phyloP scores from a whole-genome alignment of 148 eudicot genomes.

The Linanthus parryae region DNA sequence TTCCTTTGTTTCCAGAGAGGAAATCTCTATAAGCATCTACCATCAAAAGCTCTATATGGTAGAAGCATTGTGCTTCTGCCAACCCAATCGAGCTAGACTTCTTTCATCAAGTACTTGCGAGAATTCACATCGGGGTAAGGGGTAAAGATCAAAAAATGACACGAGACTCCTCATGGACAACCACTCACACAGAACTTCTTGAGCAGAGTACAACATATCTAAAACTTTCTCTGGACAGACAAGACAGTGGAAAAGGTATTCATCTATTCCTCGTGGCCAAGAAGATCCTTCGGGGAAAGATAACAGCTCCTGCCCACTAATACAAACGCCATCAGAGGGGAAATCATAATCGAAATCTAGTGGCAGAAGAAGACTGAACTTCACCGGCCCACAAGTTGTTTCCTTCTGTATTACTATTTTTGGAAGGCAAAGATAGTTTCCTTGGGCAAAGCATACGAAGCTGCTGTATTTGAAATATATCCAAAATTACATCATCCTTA shows the following conservation, averaged over 20 bases:
- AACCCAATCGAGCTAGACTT: slow-evolving; percentile 63
- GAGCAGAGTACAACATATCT: slow-evolving; percentile 53
- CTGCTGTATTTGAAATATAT: slow-evolving; percentile 57
- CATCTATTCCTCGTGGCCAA: slow-evolving; percentile 65
- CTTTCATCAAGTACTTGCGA: slow-evolving; percentile 58
- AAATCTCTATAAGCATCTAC: slow-evolving; percentile 41
- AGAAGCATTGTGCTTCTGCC: slow-evolving; percentile 57
- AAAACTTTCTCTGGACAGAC: slow-evolving; percentile 38
- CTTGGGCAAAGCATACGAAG: slow-evolving; percentile 60
- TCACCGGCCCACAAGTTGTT: slow-evolving; percentile 57
- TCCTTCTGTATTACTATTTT: too few relatives aligned
- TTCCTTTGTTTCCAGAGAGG: slow-evolving; percentile 37
- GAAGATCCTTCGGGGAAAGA: slow-evolving; percentile 49
- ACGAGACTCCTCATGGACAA: slow-evolving; percentile 71
- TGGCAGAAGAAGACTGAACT: slow-evolving; percentile 69
- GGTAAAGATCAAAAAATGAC: slow-evolving; percentile 73
- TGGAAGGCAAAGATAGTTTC: slow-evolving; percentile 35
- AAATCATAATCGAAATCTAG: slow-evolving; percentile 47
- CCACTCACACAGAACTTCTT: slow-evolving; percentile 84
- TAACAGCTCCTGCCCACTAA: slow-evolving; percentile 61
- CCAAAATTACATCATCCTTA: slow-evolving; percentile 50
- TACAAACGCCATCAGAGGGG: slow-evolving; percentile 38
- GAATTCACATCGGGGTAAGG: slow-evolving; percentile 24
- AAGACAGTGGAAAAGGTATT: slow-evolving; percentile 53
- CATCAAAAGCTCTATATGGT: slow-evolving; percentile 52